These are phyloP conservation scores for Drechslerella coelobrocha DNA, from an alignment of 2,329 filamentous ascomycete genomes.

Conservation along the genomic window DNA sequence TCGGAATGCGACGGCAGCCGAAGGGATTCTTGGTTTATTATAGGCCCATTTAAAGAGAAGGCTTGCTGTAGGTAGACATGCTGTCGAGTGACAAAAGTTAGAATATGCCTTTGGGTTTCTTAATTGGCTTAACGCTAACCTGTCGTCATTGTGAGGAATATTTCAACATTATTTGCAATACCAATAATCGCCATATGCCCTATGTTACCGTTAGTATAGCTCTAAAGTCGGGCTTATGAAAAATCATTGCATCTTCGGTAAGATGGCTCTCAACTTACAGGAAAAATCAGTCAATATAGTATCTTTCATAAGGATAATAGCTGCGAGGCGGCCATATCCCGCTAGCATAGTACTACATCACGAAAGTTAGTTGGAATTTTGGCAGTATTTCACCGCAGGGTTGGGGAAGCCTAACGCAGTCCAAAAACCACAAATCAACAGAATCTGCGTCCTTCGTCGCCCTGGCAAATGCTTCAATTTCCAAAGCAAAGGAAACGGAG, in stretches of 20 bases:
- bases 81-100: conserved; percentile 7
- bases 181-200: conserved; percentile 31
- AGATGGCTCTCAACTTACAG: conserved; percentile 13
- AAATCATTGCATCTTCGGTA: too few species aligned
- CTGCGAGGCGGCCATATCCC: conserved; percentile 29
- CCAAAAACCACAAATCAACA: conserved; percentile 30
- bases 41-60: conserved; percentile 50
- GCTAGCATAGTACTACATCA: conserved; percentile 24
- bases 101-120: not conserved
- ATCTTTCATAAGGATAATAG: conserved; percentile 19
- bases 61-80: conserved; percentile 40
- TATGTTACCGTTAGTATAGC: conserved; percentile 5
- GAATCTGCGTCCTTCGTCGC: conserved; percentile 15
- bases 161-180: conserved; percentile 39
- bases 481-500: conserved; percentile 37
- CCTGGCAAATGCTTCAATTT: conserved; percentile 35
- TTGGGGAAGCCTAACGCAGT: conserved; percentile 14
- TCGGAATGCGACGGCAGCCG: conserved; percentile 6
- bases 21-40: conserved; percentile 37
- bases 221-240: too few species aligned
- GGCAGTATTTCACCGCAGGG: not conserved
- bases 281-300: conserved; percentile 33
- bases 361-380: not conserved
- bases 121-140: conserved; percentile 7
- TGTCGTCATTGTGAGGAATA: conserved; percentile 39